Evolutionary conservation across 495 filamentous ascomycete species (phyloP), one percentile per base, ranked within the genome.

Genomic region (Clohesyomyces aquaticus): DNA sequence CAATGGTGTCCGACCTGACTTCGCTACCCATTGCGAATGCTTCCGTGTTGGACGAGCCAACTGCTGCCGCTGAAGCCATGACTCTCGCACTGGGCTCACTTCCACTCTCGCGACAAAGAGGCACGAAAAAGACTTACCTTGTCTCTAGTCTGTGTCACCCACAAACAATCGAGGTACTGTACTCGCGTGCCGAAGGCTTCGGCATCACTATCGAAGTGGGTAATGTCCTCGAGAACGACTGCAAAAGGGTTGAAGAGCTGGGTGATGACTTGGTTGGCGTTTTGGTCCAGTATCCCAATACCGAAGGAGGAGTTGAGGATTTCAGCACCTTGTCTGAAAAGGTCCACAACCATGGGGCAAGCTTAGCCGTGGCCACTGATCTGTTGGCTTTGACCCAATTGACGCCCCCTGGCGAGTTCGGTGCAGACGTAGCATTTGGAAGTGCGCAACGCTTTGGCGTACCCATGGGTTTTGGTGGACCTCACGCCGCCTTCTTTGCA

Each of bases 401-500:
- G 27, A 96, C 89, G 61, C 91, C 94, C 1, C 94, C 94, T 1
- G 93, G 93, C 12, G 95, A 98, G 73, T 96, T 94, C 78, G 94
- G 94, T 16, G 94, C 94, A 4, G 94, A 98, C 75, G 93, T 98
- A 68, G 94, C 93, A 4, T 96, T 98, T 75, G 94, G 94, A 56
- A 97, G 88, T 74, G 85, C 94, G n/a, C 94, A 98, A 79, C 80
- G 94, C 59, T 86, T 98, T 64, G 94, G 94, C 73, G 91, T 98
- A 2, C 94, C 94, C 1, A 85, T 98, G 73, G 94, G 95, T 43
- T 96, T 88, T 71, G 94, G 94, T 73, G 94, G 94, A 19, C 94
- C 94, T 21, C 95, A 98, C 74, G 94, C 94, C 32, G 94, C 95
- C 26, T 98, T 98, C 84, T 96, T 98, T 72, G 92, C 94, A 23